Evolutionary conservation across 768 basidiomycete species (phyloP), one percentile per base, ranked within the genome.

Genomic region (Termitomyces sp.): DNA sequence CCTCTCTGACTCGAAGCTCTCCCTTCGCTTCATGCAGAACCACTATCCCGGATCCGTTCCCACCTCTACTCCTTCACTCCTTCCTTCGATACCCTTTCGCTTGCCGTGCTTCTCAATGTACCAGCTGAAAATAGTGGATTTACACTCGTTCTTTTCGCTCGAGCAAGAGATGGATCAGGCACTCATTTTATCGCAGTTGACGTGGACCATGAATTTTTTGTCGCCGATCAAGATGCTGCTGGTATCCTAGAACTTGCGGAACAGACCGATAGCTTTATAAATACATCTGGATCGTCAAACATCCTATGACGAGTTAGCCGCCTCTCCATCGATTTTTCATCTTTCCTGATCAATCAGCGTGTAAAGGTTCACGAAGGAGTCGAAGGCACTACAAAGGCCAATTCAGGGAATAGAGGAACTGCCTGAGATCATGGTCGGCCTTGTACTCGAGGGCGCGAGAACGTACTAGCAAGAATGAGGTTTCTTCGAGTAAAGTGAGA

Each of bases 41-140:
- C 65, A 66, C 2, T 43, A 23, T 50, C 37, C 17, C 31, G 30
- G 19, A n/a, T 35, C 40, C 60, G 4, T 70, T 70, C 60, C 45
- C 42, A 14, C 26, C 38, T 50, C 38, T 28, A 28, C 12, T 40
- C 73, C 71, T 7, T 64, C 64, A 28, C 12, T 40, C 73, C 71
- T 7, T 64, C 64, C 9, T 67, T 62, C 23, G 60, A 65, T 1
- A 58, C 61, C 5, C 65, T 76, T 11, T 55, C 60, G 28, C 60
- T 75, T 12, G 68, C 65, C 0, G 68, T 74, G 5, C 66, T 74
- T 10, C 63, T 69, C 14, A 75, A 72, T 57, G 61, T 66, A 2
- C 70, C 58, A n/a, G 66, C 66, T 6, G 73, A 73, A 49, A 64
- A 63, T 15, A 66, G 71, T 45, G 73, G 73, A 10, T 71, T 76